A percentile compares a stretch with the other conserved stretches of the same genome.
These are phyloP conservation scores for Cylindrodendrum hubeiense DNA, from an alignment of 2,329 filamentous ascomycete genomes.

Conservation along the genomic window DNA sequence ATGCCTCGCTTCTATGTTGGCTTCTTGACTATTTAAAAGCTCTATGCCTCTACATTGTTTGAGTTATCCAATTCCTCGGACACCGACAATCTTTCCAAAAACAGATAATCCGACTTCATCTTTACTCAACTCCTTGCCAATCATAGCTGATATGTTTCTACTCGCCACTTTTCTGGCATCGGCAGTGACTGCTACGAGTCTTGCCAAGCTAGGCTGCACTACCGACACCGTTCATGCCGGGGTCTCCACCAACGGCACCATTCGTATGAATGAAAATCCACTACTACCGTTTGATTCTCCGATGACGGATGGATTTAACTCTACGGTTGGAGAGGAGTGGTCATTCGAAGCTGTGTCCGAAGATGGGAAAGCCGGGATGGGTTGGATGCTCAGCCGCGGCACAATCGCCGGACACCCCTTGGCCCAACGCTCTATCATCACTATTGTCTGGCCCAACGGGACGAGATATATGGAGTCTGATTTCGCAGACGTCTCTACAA, in stretches of 20 bases:
- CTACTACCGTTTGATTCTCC: conserved; percentile 14
- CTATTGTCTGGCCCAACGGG: conserved; percentile 30
- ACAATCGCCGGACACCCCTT: conserved; percentile 18
- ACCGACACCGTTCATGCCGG: conserved; percentile 19
- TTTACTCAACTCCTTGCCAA: conserved; percentile 20
- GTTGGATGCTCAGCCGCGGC: conserved; percentile 25
- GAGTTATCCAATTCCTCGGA: conserved; percentile 9
- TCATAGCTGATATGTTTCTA: conserved; percentile 15
- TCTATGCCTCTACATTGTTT: conserved; percentile 6
- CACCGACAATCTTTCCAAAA: conserved; percentile 8
- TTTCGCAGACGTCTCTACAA: conserved; percentile 23
- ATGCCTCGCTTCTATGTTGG: conserved; percentile 6
- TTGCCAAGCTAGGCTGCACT: conserved; percentile 18
- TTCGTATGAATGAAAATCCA: conserved; percentile 22
- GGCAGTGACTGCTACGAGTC: conserved; percentile 23
- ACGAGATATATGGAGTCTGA: conserved; percentile 28
- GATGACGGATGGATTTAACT: conserved; percentile 17
- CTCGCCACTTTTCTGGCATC: conserved; percentile 22
- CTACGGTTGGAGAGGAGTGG: conserved; percentile 21
- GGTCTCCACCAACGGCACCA: conserved; percentile 14
- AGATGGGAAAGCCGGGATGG: conserved; percentile 26
- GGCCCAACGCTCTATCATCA: conserved; percentile 27
- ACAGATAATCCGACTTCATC: conserved; percentile 11
- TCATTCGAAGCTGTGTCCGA: conserved; percentile 23
- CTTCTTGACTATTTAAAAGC: conserved; percentile 13